Conservation (phyloP, 106 monocot genomes). For the Platanthera zijinensis region DNA sequence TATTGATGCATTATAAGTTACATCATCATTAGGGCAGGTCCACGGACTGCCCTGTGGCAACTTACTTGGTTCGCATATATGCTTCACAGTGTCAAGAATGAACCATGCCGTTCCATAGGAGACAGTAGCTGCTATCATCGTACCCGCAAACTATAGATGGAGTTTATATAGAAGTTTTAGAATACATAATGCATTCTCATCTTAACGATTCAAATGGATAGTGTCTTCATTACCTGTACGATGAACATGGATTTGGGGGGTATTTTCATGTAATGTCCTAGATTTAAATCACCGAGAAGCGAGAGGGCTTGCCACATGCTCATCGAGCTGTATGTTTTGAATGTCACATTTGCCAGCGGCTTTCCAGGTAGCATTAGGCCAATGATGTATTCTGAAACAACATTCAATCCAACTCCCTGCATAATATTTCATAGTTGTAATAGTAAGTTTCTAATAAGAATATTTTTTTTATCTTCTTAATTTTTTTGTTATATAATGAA, state of each 20-base stretch:
- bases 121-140: conserved; percentile 38
- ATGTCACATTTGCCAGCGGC: conserved; percentile 24
- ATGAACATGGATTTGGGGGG: conserved; percentile 29
- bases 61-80: conserved; percentile 56
- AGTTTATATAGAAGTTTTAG: neutral
- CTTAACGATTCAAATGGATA: neutral
- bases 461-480: too few species aligned
- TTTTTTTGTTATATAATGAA: too few species aligned
- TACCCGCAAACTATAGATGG: conserved; percentile 45
- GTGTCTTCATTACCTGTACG: conserved; percentile 14
- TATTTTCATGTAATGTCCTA: conserved; percentile 31
- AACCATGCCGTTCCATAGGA: conserved; percentile 76
- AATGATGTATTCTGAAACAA: conserved; percentile 11
- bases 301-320: conserved; percentile 23
- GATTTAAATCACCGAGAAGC: conserved; percentile 18
- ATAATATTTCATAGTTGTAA: neutral
- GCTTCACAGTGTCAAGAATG: conserved; percentile 40
- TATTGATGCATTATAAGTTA: conserved; percentile 66
- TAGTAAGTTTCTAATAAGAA: too few species aligned
- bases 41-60: conserved; percentile 68
- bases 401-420: neutral
- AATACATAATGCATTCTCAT: neutral
- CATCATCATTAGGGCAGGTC: conserved; percentile 69
- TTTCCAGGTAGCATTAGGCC: conserved; percentile 20
- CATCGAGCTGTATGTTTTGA: conserved; percentile 23